Evolutionary conservation across 1,284 basidiomycete genomes (phyloP), one percentile per base, ranked within the genome.

Genomic region (Athelia sp.): DNA sequence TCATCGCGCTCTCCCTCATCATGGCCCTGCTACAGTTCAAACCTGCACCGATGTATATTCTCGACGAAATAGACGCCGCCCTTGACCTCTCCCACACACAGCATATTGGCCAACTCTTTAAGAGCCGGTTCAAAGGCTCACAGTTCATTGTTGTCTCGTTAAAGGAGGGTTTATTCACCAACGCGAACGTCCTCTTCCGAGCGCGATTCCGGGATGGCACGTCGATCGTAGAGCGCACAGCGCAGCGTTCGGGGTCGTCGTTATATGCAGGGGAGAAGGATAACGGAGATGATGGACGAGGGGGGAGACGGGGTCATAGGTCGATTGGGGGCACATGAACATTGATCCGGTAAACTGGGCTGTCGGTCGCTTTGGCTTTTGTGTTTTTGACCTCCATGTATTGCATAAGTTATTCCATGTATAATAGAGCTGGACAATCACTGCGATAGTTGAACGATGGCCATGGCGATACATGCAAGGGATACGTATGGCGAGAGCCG

Each of bases 21-120:
- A 96, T 99, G 94, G 90, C 95, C 0, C 79, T 99, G 35, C 80
- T 99, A 31, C 95, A 98, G 68, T 98, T 98, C 81, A 98, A 98
- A 65, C 94, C 96, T 2, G 95, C 96, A n/a, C 97, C 94, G 0
- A 96, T 99, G 93, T 98, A 99, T 68, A 98, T 99, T 62, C 80
- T 99, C 19, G 97, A 99, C 71, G 97, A 99, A 71, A 97, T 99
- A 59, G 94, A 98, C 68, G 93, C 95, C 0, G 95, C 95, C 4
- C 81, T 98, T 42, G 96, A 99, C 71, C 73, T 98, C 19, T 94
- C 92, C 44, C 95, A 98, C 62, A 98, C 96, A 8, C 89, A 97
- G 62, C 93, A 98, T 68, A 98, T 99, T 54, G 96, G 96, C 21
- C 93, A 95, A 59, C 81, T 98, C 15, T 98, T 98, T 81, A 81